Base-by-base conservation (phyloP, 257 asterid genomes). In the Osmanthus fragrans region DNA sequence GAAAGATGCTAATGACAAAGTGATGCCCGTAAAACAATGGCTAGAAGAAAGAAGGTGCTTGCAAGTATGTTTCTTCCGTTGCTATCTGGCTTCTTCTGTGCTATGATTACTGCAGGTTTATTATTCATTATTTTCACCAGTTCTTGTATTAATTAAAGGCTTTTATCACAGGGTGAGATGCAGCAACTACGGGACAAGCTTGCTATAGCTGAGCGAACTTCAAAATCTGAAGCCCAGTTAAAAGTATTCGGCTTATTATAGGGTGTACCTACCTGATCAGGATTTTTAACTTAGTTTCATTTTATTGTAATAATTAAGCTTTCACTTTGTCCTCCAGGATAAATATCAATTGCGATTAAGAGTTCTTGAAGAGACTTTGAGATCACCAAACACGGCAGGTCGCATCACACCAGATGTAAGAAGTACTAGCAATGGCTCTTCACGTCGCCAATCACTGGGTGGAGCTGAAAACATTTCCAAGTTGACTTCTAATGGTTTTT, bases 11-110 rank as follows among this genome's bases (percentile, higher is more conserved):
- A 95, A 88, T 85, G 99, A 95, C 84, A 95, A 93, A 88, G 98
- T 95, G 82, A 93, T 93, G 99, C 99, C 99, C 58, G 97, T 94
- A 40, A 94, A 92, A 82, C 99, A 94, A 80, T 94, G 99, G 99
- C 91, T 94, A 40, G 99, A 95, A 77, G 99, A 95, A 83, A 89
- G 99, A 86, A 93, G 96, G 82, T 88, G 88, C 83, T 79, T 93
- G 83, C 99, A 91, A 96, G 99, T 95, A 82, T 37, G 54, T 34
- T 70, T 39, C 34, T 23, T 39, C 80, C 47, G 51, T 64, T n/a
- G 51, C 71, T 34, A 18, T 7, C 25, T 16, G 75, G 79, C 65
- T 64, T 74, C 76, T 56, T 58, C 2, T 73, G 27, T 40, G 63
- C 34, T 71, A 60, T 49, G 71, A 30, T 42, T 45, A 33, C 54